Evolutionary conservation across 1,284 basidiomycete species (phyloP), one percentile per base, ranked within the genome.

Genomic region (Irpex lacteus): DNA sequence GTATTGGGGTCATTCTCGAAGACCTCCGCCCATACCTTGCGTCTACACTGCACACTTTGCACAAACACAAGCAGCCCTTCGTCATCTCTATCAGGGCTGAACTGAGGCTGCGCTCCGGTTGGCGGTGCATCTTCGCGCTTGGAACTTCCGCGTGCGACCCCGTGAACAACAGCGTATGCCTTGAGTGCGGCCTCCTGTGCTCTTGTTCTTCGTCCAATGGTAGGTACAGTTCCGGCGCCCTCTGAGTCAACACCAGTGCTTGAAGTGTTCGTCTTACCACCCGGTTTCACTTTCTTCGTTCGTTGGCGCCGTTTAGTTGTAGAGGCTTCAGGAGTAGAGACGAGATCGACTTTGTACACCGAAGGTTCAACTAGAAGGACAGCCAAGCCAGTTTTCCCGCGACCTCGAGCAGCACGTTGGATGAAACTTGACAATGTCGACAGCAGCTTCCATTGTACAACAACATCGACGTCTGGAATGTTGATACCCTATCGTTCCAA

Each of bases 371-470:
- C 72, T 1, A 73, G 65, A 0, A 73, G 66, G 0, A 72, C 64
- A 0, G 71, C 71, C 1, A 72, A 21, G 0, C 70, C 72, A 0
- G 3, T 62, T 2, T 54, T 61, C 8, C 44, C 54, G 0, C 26
- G 65, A 3, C 62, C 68, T 0, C 71, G 62, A 6, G 72, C 72
- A 0, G 69, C 71, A 2, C 70, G 68, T 53, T 74, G 73, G 0
- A 73, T 60, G 34, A 68, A 72, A 55, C 67, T 65, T 6, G 71
- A 71, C 1, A 72, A 44, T 3, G 68, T 70, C 4, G 59, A 44
- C 0, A 71, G 70, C 2, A 71, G 60, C 60, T 71, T 72, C 71
- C 70, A 73, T 36, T 71, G 70, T 0, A 74, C 65, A 1, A 72
- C 68, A 8, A 68, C 50, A 18, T 72, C 70, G 8, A 74, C 64